Percentiles rank a stretch among this genome's conserved stretches.
These are phyloP conservation scores for Solanum medicagineum DNA, from an alignment of 257 asterid species.

Conservation along the genomic window DNA sequence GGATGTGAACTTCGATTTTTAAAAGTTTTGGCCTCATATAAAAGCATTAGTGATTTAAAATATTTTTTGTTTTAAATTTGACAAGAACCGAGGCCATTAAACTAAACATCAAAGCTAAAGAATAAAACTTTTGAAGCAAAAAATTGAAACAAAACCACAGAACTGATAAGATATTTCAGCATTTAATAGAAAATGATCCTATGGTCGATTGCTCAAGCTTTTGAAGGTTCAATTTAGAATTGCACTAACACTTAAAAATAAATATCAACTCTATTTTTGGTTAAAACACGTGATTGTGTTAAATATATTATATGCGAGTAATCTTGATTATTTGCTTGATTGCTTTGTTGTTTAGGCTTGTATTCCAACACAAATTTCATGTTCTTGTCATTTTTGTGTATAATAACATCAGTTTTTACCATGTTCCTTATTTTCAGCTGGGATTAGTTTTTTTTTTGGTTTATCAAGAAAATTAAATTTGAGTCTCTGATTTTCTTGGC, in stretches of 20 bases:
- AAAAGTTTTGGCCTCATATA: not conserved
- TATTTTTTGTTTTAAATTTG: not conserved
- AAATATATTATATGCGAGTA: not conserved
- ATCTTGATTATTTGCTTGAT: not conserved
- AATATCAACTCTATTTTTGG: not conserved
- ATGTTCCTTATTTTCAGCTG: not conserved
- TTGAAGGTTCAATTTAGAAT: not conserved
- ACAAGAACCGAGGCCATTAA: too few species aligned
- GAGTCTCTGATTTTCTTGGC: not conserved
- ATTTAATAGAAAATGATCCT: not conserved
- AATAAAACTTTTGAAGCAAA: too few species aligned
- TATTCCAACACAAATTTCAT: slow-evolving; percentile 20
- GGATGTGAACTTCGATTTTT: too few species aligned
- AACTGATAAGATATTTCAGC: too few species aligned
- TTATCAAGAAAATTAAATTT: not conserved
- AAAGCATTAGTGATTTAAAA: not conserved
- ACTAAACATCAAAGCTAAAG: too few species aligned
- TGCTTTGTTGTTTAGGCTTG: not conserved
- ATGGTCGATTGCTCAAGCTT: not conserved
- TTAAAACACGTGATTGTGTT: not conserved
- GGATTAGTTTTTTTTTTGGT: not conserved
- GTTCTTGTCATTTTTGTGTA: not conserved
- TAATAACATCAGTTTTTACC: not conserved
- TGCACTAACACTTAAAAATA: not conserved
- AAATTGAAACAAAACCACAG: too few species aligned